These are phyloP conservation scores for Triticum urartu DNA, from an alignment of 176 grass and related monocot species.

Conservation along the genomic window DNA sequence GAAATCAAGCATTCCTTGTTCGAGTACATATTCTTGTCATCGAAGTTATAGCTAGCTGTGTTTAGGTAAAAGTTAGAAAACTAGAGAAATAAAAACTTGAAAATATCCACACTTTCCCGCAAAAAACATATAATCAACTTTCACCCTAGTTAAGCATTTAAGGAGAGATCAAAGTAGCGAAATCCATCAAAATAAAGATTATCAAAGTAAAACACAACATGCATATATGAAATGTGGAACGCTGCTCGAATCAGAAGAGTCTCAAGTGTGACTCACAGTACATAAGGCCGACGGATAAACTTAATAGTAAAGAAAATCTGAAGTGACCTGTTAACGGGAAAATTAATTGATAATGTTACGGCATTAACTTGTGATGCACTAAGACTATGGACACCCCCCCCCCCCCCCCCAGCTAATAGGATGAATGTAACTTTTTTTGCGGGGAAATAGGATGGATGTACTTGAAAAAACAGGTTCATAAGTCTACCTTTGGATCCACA, in stretches of 20 bases:
- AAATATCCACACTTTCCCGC: too few species aligned
- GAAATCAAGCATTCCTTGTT: conserved; percentile 3
- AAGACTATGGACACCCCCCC: background rate
- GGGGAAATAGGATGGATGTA: background rate
- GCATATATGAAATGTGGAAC: background rate
- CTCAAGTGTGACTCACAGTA: background rate
- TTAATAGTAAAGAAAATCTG: background rate
- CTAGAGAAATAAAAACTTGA: background rate
- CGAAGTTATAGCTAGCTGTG: background rate
- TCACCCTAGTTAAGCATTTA: too few species aligned
- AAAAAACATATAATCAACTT: too few species aligned
- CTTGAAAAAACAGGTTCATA: background rate
- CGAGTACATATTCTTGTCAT: background rate
- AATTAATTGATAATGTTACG: background rate
- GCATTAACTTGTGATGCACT: background rate
- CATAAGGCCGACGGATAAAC: background rate
- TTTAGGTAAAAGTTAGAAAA: background rate
- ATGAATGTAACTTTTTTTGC: too few species aligned
- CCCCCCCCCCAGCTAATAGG: background rate
- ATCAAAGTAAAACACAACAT: background rate
- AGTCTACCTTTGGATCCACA: conserved; percentile 5
- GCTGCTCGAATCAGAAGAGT: background rate
- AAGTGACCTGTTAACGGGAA: background rate
- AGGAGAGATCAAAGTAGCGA: too few species aligned
- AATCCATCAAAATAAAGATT: too few species aligned